Evolutionary conservation across 495 filamentous ascomycete species (phyloP).

Genomic region (Xylaria longipes): DNA sequence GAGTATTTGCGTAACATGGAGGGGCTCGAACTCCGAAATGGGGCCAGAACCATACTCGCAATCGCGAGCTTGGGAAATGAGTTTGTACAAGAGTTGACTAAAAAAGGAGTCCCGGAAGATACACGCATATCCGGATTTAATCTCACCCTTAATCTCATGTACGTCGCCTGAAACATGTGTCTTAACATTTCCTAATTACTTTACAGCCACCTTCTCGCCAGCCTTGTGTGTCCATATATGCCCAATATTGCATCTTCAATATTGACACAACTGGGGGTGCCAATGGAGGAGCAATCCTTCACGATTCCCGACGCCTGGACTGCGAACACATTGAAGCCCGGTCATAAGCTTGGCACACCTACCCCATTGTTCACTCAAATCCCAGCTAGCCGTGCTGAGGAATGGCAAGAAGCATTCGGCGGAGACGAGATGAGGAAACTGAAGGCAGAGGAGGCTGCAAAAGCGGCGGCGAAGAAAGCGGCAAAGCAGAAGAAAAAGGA

Average conservation of each 20-base stretch:
- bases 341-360: constrained; percentile 83
- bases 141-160: constrained; percentile 22
- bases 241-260: constrained; percentile 22
- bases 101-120: neutral
- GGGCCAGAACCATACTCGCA: neutral
- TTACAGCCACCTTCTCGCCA: constrained; percentile 22
- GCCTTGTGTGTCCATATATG: constrained; percentile 19
- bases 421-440: constrained; percentile 21
- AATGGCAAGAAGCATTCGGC: constrained; percentile 84
- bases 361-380: constrained; percentile 85
- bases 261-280: constrained; percentile 18
- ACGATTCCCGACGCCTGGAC: constrained; percentile 79
- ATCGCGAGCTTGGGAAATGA: constrained; percentile 18
- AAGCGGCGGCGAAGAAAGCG: constrained; percentile 60
- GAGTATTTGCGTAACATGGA: constrained; percentile 18
- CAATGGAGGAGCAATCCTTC: constrained; percentile 74
- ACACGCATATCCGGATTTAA: neutral
- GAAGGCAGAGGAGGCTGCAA: constrained; percentile 61
- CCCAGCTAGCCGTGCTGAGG: constrained; percentile 77
- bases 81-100: neutral
- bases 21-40: neutral
- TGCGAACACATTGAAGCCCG: constrained; percentile 59
- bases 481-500: constrained; percentile 56
- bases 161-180: neutral
- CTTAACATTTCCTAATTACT: neutral